Evolutionary conservation across 768 basidiomycete species (phyloP).

Genomic region (Lactarius indigo): DNA sequence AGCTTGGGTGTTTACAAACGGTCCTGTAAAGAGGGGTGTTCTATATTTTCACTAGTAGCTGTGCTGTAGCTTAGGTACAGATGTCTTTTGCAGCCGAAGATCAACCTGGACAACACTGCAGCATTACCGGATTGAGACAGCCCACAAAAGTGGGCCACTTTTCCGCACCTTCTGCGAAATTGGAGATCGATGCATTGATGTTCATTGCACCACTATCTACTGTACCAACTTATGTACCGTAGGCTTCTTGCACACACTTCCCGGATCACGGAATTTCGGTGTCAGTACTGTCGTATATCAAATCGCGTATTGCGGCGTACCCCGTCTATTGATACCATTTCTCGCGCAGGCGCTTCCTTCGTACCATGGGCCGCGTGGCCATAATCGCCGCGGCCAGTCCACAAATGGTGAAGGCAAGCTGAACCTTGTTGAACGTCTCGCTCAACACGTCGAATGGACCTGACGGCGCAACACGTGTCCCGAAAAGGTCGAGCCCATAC

Average conservation of each 20-base stretch:
- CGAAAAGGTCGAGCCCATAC: slow-evolving; percentile 87
- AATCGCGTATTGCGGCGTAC: neutral
- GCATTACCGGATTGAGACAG: neutral
- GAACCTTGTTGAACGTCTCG: slow-evolving; percentile 90
- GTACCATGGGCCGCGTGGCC: slow-evolving; percentile 80
- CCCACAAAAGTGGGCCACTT: neutral
- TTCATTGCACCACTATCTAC: neutral
- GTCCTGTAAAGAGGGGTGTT: no score
- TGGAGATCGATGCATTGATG: neutral
- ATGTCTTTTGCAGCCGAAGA: no score
- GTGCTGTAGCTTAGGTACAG: no score
- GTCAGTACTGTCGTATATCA: neutral
- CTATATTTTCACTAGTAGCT: no score
- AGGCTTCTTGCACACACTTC: neutral
- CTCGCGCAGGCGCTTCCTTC: slow-evolving; percentile 59
- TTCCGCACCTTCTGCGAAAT: neutral
- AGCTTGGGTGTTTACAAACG: no score
- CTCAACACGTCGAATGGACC: slow-evolving; percentile 90
- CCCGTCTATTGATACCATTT: slow-evolving; percentile 59
- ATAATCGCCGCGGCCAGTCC: slow-evolving; percentile 72
- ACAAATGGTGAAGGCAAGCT: slow-evolving; percentile 78
- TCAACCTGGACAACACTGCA: no score
- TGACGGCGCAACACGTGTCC: slow-evolving; percentile 80
- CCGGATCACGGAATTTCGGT: neutral
- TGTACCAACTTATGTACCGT: neutral